These are phyloP conservation scores for Gossypium longicalyx DNA, from an alignment of 345 rosid species.

Conservation along the genomic window DNA sequence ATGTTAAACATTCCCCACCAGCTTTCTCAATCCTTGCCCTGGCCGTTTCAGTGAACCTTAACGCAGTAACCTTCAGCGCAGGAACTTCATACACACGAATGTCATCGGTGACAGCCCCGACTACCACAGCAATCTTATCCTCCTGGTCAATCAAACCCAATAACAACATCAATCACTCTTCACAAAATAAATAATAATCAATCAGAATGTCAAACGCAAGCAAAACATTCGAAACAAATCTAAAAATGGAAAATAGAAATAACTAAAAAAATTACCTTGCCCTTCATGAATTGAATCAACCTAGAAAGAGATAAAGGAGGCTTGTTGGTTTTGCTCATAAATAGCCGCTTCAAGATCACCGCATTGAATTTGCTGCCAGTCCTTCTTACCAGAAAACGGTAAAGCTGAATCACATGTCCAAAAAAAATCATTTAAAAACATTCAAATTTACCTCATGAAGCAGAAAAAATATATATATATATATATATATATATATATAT, in stretches of 20 bases:
- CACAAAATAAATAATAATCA: not conserved
- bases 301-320: slow-evolving; percentile 62
- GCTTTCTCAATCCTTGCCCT: slow-evolving; percentile 95
- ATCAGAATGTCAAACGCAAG: not conserved
- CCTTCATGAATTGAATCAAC: slow-evolving; percentile 43
- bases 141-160: slow-evolving; percentile 37
- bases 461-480: not conserved
- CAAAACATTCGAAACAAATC: not conserved
- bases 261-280: slow-evolving; percentile 40
- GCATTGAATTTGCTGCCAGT: slow-evolving; percentile 71
- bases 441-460: not conserved
- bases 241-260: not conserved
- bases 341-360: slow-evolving; percentile 65
- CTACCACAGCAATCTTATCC: slow-evolving; percentile 69
- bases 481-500: not conserved
- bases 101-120: slow-evolving; percentile 83
- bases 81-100: slow-evolving; percentile 79
- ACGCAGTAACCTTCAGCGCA: slow-evolving; percentile 66
- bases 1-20: slow-evolving; percentile 91
- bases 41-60: slow-evolving; percentile 85
- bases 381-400: slow-evolving; percentile 70
- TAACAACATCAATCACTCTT: not conserved
- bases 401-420: slow-evolving; percentile 35
- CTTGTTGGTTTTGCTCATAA: slow-evolving; percentile 73
- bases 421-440: not conserved